Base-by-base conservation (phyloP, 73 alveolate genomes). In the Paramecium bursaria region DNA sequence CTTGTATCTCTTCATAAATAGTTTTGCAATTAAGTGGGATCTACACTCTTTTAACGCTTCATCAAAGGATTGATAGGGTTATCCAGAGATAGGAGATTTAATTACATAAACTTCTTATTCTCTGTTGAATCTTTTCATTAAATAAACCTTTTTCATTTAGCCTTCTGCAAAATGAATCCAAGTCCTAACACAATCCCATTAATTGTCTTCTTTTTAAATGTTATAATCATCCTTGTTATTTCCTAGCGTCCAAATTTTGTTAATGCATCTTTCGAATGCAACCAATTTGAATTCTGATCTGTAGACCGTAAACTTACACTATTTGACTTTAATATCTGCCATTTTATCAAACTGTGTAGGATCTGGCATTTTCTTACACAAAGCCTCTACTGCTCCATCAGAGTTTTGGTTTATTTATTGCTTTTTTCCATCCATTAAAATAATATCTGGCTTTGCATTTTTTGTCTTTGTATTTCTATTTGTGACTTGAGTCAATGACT, bases 321-420 rank as follows among this genome's bases (percentile, higher is more conserved):
- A 11, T 39, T 39, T 22, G 19, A 46, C 21, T 67, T 67, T 35
- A 3, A 67, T 42, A 33, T 67, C 9, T 35, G 3, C 13, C 5
- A 39, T 19, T 7, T 39, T 23, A 11, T 67, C 82, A 42, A 67
- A 67, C 5, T 67, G 21, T 21, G 19, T 17, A 42, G 44, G 44
- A n/a, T 67, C 44, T 19, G 60, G n/a, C n/a, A n/a, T 57, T 17
- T n/a, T 19, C 19, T 42, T 31, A 39, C 82, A 67, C 5, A 67
- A 25, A 14, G 82, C 82, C 44, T 67, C 82, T 35, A 67, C 44
- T 0, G 82, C 82, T 9, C 82, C 82, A 31, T 67, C 82, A n/a
- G n/a, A n/a, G n/a, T n/a, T n/a, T n/a, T n/a, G n/a, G n/a, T n/a
- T n/a, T n/a, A n/a, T n/a, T n/a, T n/a, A n/a, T n/a, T n/a, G n/a